phyloP scores from a whole-genome alignment of 495 filamentous ascomycete genomes.

The Staphylotrichum longicolle region DNA sequence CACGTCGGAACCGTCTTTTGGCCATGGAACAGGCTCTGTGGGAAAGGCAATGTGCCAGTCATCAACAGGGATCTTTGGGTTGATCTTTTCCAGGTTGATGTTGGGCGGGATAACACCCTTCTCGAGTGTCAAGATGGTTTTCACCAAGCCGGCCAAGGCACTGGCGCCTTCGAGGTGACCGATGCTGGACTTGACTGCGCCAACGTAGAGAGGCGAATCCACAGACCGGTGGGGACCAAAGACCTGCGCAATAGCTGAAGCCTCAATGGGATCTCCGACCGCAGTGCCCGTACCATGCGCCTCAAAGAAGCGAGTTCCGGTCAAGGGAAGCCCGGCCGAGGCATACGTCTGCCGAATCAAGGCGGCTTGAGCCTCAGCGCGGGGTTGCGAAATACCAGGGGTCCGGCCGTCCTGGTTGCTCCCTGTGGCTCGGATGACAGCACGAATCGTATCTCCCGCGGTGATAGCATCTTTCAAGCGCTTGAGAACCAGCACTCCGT shows the following conservation, averaged over 20 bases:
- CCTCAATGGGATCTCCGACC: slow-evolving; percentile 51
- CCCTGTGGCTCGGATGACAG: slow-evolving; percentile 48
- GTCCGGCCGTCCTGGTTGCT: slow-evolving; percentile 35
- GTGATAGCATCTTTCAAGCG: slow-evolving; percentile 45
- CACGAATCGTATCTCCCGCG: slow-evolving; percentile 52
- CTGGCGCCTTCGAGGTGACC: slow-evolving; percentile 54
- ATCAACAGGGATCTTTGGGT: slow-evolving; percentile 41
- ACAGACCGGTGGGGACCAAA: background rate
- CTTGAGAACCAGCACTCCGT: slow-evolving; percentile 46
- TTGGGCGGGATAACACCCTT: slow-evolving; percentile 45
- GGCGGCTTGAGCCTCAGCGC: slow-evolving; percentile 42
- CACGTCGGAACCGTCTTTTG: background rate
- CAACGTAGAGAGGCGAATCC: background rate
- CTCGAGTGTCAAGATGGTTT: slow-evolving; percentile 53
- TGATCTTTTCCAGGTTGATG: slow-evolving; percentile 41
- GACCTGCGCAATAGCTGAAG: slow-evolving; percentile 32
- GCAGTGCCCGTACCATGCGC: slow-evolving; percentile 54
- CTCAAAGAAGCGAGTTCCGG: slow-evolving; percentile 45
- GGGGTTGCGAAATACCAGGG: slow-evolving; percentile 41
- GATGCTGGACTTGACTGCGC: slow-evolving; percentile 51
- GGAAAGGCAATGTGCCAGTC: slow-evolving; percentile 41
- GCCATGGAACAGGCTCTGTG: slow-evolving; percentile 13
- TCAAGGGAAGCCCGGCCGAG: slow-evolving; percentile 30
- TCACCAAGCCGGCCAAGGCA: slow-evolving; percentile 56
- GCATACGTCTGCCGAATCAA: slow-evolving; percentile 17